phyloP scores from a whole-genome alignment of 306 rosid species.

The Herpetospermum pedunculosum region DNA sequence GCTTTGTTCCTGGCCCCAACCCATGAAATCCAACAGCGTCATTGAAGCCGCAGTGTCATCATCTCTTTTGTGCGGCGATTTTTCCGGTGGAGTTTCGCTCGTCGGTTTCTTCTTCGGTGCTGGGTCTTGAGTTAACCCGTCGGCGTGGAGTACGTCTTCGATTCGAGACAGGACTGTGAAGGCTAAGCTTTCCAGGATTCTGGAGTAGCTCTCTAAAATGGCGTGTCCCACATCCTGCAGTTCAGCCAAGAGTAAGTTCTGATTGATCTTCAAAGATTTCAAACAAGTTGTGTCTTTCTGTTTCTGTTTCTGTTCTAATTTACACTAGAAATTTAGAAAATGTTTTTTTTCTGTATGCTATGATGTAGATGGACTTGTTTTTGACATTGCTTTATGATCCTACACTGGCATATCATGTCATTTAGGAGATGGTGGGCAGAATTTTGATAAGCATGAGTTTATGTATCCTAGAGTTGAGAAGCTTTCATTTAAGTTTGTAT shows the following conservation, averaged over 20 bases:
- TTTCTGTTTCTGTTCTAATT: background rate
- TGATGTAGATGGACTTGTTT: background rate
- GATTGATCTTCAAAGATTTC: background rate
- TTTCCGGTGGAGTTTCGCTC: slow-evolving; percentile 19
- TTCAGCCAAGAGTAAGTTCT: background rate
- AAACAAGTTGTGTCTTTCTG: background rate
- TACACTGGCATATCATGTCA: background rate
- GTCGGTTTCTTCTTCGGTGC: slow-evolving; percentile 11
- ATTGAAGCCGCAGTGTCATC: slow-evolving; percentile 43
- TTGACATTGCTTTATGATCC: background rate
- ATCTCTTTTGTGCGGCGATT: slow-evolving; percentile 22
- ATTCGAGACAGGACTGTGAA: slow-evolving; percentile 82
- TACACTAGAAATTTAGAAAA: background rate
- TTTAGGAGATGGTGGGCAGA: background rate
- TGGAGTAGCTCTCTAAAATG: slow-evolving; percentile 84
- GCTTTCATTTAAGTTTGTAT: background rate
- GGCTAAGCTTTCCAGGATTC: slow-evolving; percentile 89
- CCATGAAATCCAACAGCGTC: slow-evolving; percentile 94
- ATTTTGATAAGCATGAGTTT: background rate
- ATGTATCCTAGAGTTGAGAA: background rate
- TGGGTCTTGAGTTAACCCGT: slow-evolving; percentile 39
- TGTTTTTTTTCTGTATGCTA: background rate
- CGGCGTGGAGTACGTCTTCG: slow-evolving; percentile 88
- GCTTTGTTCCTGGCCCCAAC: slow-evolving; percentile 54
- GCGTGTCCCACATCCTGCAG: slow-evolving; percentile 95